phyloP scores from a whole-genome alignment of 2,329 filamentous ascomycete species.

The Myriangium duriaei region DNA sequence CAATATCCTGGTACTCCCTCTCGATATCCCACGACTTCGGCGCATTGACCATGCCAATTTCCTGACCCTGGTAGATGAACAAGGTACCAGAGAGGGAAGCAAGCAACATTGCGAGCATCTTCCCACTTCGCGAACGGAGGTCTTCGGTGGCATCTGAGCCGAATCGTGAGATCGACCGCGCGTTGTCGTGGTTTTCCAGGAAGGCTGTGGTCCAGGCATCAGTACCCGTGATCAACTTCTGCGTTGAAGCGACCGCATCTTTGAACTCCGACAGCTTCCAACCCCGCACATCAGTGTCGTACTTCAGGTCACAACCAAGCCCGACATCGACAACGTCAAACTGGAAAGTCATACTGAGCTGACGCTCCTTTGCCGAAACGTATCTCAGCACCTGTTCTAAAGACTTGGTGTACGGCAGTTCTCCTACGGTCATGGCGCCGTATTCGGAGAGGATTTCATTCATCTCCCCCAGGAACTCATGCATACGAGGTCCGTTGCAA shows the following conservation, averaged over 20 bases:
- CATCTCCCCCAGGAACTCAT: slow-evolving; percentile 37
- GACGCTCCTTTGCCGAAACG: slow-evolving; percentile 41
- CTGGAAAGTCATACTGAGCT: slow-evolving; percentile 62
- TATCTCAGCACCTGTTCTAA: slow-evolving; percentile 39
- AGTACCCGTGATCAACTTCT: slow-evolving; percentile 41
- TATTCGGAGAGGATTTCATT: slow-evolving; percentile 34
- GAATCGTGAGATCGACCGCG: slow-evolving; percentile 44
- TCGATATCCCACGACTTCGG: slow-evolving; percentile 48
- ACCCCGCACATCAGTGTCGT: slow-evolving; percentile 14
- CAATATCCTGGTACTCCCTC: slow-evolving; percentile 55
- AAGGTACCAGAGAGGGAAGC: slow-evolving; percentile 49
- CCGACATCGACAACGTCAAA: slow-evolving; percentile 49
- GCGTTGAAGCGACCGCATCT: slow-evolving; percentile 17
- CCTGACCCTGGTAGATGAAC: slow-evolving; percentile 59
- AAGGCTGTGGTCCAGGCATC: slow-evolving; percentile 54
- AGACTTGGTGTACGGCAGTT: slow-evolving; percentile 38
- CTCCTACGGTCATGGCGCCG: slow-evolving; percentile 41
- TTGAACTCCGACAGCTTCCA: slow-evolving; percentile 20
- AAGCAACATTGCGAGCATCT: slow-evolving; percentile 48
- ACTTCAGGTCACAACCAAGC: slow-evolving; percentile 16
- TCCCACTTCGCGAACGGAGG: slow-evolving; percentile 39
- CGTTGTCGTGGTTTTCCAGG: slow-evolving; percentile 55
- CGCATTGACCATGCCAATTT: slow-evolving; percentile 55
- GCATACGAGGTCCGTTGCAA: slow-evolving; percentile 28
- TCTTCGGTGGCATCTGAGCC: slow-evolving; percentile 36